Percentiles rank a stretch among this genome's conserved stretches.
phyloP scores from a whole-genome alignment of 2,329 filamentous ascomycete genomes.

The Mycosphaerelloides madeirae region DNA sequence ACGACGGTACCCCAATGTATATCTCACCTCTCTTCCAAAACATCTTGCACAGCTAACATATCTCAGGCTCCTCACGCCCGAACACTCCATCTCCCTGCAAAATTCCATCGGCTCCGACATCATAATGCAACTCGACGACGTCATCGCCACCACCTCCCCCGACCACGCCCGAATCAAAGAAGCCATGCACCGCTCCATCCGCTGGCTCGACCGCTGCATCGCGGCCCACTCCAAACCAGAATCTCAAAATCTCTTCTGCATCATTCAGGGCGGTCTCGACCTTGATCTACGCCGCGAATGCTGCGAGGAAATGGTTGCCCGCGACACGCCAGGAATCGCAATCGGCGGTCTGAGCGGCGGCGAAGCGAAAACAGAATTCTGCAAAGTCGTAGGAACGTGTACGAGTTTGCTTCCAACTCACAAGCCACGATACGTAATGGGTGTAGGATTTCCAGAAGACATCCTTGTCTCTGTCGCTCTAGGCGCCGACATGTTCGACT shows the following conservation, averaged over 20 bases:
- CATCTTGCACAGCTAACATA: not conserved
- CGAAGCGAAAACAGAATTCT: conserved; percentile 90
- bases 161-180: conserved; percentile 83
- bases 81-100: conserved; percentile 92
- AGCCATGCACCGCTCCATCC: conserved; percentile 88
- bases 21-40: conserved; percentile 11
- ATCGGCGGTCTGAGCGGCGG: conserved; percentile 93
- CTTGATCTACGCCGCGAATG: conserved; percentile 79
- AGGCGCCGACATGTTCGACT: conserved; percentile 99
- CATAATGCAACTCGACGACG: conserved; percentile 99
- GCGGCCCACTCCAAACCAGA: conserved; percentile 78
- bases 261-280: conserved; percentile 93
- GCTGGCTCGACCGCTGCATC: conserved; percentile 95
- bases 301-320: conserved; percentile 77
- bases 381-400: conserved; percentile 76
- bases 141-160: conserved; percentile 91
- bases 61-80: conserved; percentile 75
- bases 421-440: conserved; percentile 99
- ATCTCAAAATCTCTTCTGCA: conserved; percentile 92
- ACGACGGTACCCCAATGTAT: conserved; percentile 87
- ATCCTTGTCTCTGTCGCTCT: conserved; percentile 88
- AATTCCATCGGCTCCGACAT: conserved; percentile 98
- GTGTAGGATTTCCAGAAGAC: conserved; percentile 93
- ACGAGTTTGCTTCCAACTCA: conserved; percentile 77
- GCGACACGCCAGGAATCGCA: conserved; percentile 91